Evolutionary conservation across 139 green algal species (phyloP), one percentile per base, ranked within the genome.

Genomic region (Chlamydomonas sp.): DNA sequence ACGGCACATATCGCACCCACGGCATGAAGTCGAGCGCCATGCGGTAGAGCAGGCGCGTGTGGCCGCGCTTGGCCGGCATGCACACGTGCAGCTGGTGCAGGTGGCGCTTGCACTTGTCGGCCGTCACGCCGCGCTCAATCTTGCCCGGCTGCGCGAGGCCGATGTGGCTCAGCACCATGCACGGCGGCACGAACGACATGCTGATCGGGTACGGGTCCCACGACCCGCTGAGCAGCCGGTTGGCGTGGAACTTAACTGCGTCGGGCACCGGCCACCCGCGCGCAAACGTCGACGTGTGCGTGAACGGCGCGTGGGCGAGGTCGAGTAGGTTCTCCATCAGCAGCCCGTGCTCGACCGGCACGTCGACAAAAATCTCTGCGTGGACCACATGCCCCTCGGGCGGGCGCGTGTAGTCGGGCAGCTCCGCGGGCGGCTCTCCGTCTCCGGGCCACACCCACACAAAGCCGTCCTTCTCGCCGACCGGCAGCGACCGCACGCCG

Each of bases 131-230:
- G 34, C 76, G 58, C 76, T 86, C 76, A 6, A 98, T 88, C 77
- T 97, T 85, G 70, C 95, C 95, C 1, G 93, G 91, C 81, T 96
- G 82, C 29, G 78, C 77, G 50, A 98, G 77, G 34, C 94, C 95
- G 63, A 99, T 97, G 20, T 79, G 83, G 5, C 84, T 94, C 31
- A 96, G 36, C 2, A 87, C 84, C 73, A 96, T 90, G 83, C 92
- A 97, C 2, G 95, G 95, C 34, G 93, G 89, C 67, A 94, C 76
- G 76, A 99, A 99, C 33, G 83, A 80, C 95, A 99, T 99, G 73
- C 95, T 81, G 49, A 99, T 99, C 30, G 95, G 95, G 83, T 99
- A 99, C 10, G 95, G 95, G 67, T 99, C 88, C 95, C 95, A 99
- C 63, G 85, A 77, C 57, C 94, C 94, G 2, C 73, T 75, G 58